Evolutionary conservation across 2,329 filamentous ascomycete genomes (phyloP).

Genomic region (Sporothrix variecibatus): DNA sequence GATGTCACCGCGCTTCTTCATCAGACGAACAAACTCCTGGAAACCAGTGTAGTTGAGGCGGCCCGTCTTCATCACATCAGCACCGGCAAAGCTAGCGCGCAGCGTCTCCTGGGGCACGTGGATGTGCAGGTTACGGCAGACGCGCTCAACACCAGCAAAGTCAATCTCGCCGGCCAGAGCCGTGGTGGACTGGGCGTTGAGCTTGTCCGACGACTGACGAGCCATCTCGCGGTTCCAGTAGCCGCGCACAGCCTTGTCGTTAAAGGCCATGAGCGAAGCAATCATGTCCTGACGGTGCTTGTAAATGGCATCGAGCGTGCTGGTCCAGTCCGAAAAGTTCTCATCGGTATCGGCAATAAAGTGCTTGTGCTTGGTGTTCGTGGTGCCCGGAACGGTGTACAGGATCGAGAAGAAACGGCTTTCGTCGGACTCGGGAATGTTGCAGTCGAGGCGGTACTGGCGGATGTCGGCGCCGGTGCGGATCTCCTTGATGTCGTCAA

Average conservation of each 20-base stretch:
- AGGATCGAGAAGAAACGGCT: constrained; percentile 85
- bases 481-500: constrained; percentile 93
- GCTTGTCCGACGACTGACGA: constrained; percentile 55
- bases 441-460: constrained; percentile 85
- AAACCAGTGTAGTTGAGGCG: constrained; percentile 79
- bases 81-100: constrained; percentile 70
- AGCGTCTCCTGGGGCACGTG: constrained; percentile 79
- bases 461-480: constrained; percentile 79
- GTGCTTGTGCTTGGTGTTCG: constrained; percentile 84
- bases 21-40: constrained; percentile 74
- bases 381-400: constrained; percentile 75
- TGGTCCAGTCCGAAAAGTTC: constrained; percentile 77
- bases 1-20: constrained; percentile 84
- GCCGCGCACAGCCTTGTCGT: constrained; percentile 75
- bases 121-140: constrained; percentile 90
- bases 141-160: constrained; percentile 73
- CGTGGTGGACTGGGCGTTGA: constrained; percentile 42
- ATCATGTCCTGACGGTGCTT: constrained; percentile 87
- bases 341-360: constrained; percentile 75
- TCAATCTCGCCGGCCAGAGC: constrained; percentile 69
- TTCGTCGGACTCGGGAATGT: constrained; percentile 67
- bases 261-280: constrained; percentile 83
- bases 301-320: constrained; percentile 79
- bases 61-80: constrained; percentile 65
- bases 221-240: constrained; percentile 88